Percentiles rank a stretch among this genome's conserved stretches.
Evolutionary conservation across 306 rosid species (phyloP).

Genomic region (Abrus precatorius): DNA sequence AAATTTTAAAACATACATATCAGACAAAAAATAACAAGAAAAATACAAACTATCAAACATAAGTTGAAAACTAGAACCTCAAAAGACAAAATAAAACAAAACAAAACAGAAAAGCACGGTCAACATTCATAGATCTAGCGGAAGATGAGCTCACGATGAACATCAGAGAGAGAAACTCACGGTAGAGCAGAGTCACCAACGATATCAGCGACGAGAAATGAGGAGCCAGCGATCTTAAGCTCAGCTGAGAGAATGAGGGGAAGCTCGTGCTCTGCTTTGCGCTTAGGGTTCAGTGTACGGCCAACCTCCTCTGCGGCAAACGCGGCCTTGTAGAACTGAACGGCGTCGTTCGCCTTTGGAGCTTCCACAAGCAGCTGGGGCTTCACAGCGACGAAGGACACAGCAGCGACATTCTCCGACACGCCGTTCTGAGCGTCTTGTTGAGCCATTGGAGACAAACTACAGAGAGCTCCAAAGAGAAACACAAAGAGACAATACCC

Average conservation of each 20-base stretch:
- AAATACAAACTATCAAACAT: neutral
- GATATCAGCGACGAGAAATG: conserved; percentile 62
- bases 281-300: conserved; percentile 70
- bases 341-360: conserved; percentile 75
- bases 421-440: conserved; percentile 69
- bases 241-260: conserved; percentile 71
- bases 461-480: accelerated
- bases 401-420: conserved; percentile 45
- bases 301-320: conserved; percentile 79
- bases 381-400: conserved; percentile 57
- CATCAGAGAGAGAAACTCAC: conserved; percentile 44
- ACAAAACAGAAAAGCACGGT: neutral
- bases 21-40: neutral
- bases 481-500: neutral
- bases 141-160: too few species aligned
- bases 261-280: conserved; percentile 85
- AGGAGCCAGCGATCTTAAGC: conserved; percentile 66
- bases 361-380: conserved; percentile 70
- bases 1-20: neutral
- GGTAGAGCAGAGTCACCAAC: conserved; percentile 47
- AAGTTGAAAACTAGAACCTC: neutral
- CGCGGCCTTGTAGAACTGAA: conserved; percentile 76
- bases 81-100: neutral
- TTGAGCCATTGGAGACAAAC: conserved; percentile 63
- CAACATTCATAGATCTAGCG: neutral